Evolutionary conservation across 2,329 filamentous ascomycete species (phyloP), one percentile per base, ranked within the genome.

Genomic region (Bipolaris cookei): DNA sequence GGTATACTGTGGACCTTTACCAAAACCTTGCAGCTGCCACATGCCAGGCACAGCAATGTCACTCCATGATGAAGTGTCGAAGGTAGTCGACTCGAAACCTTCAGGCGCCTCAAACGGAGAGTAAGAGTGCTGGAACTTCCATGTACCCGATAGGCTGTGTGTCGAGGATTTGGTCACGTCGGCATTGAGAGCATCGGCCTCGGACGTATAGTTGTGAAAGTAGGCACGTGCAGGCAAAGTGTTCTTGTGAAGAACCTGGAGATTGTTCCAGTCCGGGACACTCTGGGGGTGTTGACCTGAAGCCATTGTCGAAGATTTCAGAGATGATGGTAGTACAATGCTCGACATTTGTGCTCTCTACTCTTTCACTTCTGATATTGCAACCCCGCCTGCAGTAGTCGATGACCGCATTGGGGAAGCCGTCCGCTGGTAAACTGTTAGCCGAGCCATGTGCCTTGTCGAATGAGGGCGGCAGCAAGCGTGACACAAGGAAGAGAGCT

Each of bases 1-100:
- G 8, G 88, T 90, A 67, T 91, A 90, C 62, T 88, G 86, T 0
- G 88, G 88, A 7, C 71, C 72, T 48, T 79, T 79, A 11, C 88
- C 88, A 67, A 87, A 85, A 23, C 88, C 88, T 73, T 90, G 86
- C 4, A 89, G 77, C 73, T 90, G 88, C 88, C 88, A 91, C 67
- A 87, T 85, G 3, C 86, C 86, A 0, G 88, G 88, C 0, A 90
- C 88, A 10, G 81, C 66, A 35, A 89, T 85, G 35, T 83, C 77
- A 18, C 77, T 74, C 80, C 84, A 86, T 68, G 67, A 64, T 3
- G 73, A 71, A n/a, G 64, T 71, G 58, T 79, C 74, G 53, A 73
- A 78, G 1, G 54, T 57, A 1, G 68, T 48, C 1, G 61, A 46
- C 37, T 76, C 67, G 39, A 78, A 79, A 1, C 67, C 73, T 37